Base-by-base conservation (phyloP, 306 rosid genomes). In the Benincasa hispida region DNA sequence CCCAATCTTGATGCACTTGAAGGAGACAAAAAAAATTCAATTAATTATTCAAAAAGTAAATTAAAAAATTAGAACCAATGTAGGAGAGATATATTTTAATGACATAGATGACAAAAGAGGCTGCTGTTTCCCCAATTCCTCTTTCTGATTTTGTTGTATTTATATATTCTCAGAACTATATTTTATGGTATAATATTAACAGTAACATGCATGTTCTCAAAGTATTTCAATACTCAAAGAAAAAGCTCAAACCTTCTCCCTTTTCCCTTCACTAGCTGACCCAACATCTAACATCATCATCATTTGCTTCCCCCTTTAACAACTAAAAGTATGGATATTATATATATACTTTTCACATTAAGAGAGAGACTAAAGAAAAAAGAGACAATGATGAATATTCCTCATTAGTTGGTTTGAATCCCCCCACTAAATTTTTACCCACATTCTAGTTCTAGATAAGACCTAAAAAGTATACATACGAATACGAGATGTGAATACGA, bases 281-380 rank as follows among this genome's bases (percentile, higher is more conserved):
- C 73, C 73, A 66, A 37, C 51, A 66, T 66, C 73, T 39, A 35
- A 66, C 50, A 66, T 66, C 25, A 37, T 66, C 70, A 39, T 66
- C 73, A 66, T 66, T 66, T 37, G 73, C 30, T 37, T 66, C 50
- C 73, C 70, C 18, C 72, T 65, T 34, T 65, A 65, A 65, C 51
- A 35, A 35, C 72, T 66, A 66, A n/a, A 66, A n/a, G 51, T 35
- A 9, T 66, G 9, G 37, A 21, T 32, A 63, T 18, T 18, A 17
- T 63, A 19, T 34, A 34, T 34, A 18, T 18, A 3, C 72, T 35
- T 65, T 65, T 63, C 24, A 63, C 17, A 35, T 18, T 35, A 18
- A 63, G 25, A 34, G 22, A 30, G 25, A 10, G 50, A 8, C 47
- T 17, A 17, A 35, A 66, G 10, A 5, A 6, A 66, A 61, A 0